Base-by-base conservation (phyloP, 139 green algal genomes). In the Gonium pectorale region DNA sequence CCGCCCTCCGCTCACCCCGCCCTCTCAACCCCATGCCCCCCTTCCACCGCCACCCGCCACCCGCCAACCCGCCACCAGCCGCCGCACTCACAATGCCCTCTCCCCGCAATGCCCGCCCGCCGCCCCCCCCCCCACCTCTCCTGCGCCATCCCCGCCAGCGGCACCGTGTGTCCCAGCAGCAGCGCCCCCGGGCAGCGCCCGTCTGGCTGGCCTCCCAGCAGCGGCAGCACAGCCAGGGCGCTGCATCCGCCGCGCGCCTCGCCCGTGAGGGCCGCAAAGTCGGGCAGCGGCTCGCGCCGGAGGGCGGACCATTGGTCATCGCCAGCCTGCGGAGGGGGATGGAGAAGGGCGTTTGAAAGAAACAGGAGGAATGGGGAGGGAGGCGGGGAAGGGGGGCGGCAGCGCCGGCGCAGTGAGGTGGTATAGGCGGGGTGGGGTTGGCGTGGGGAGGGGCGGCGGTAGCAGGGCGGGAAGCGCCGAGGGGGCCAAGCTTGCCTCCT, bases 81-180 rank as follows among this genome's bases (percentile, higher is more conserved):
- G n/a, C n/a, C n/a, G 54, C 21, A 29, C 19, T 21, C 21, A 17
- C 49, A 13, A 13, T 56, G 49, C 49, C 13, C 49, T n/a, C 49
- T 56, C 49, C 49, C 13, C 13, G 49, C 56, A 27, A 64, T n/a
- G 19, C 56, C 56, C 56, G 19, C n/a, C n/a, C n/a, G n/a, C n/a
- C 54, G 5, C 21, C 29, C 29, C 59, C 4, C 29, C 24, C 59
- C 70, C 2, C 70, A 81, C 74, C 74, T 69, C 59, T 81, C 56
- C 56, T 70, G 38, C 38, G 56, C n/a, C 27, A 69, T 5, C 19
- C 27, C 15, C 22, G 24, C 38, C 54, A 81, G 54, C 56, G 52
- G 74, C 15, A 1, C 56, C 74, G 74, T 59, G 37, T 81, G 74
- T 26, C 74, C 74, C 74, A 81, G n/a, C 52, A 81, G 56, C 52